These are phyloP conservation scores for Plasmodium inui DNA, from an alignment of 169 alveolate genomes.

Conservation along the genomic window DNA sequence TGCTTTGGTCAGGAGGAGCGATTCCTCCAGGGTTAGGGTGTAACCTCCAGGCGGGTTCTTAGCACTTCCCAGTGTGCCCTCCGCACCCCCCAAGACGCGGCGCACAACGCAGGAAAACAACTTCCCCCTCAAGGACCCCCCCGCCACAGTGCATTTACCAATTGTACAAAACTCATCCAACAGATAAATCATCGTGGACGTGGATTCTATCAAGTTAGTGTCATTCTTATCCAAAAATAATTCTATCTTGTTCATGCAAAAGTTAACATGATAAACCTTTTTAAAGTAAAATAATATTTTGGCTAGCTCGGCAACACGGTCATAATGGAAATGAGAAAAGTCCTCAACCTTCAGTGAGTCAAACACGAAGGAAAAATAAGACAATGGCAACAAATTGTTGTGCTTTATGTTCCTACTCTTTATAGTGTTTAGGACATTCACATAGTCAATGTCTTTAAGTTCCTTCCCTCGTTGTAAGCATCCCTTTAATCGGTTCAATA, in stretches of 20 bases:
- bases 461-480: not conserved
- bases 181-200: conserved; percentile 30
- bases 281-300: conserved; percentile 52
- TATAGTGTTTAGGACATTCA: conserved; percentile 58
- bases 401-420: conserved; percentile 55
- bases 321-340: not conserved
- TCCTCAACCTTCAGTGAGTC: conserved; percentile 24
- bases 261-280: conserved; percentile 51
- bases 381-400: conserved; percentile 21
- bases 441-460: conserved; percentile 35
- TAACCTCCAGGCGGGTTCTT: not conserved
- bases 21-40: not conserved
- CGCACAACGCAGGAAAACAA: conserved; percentile 21
- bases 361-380: conserved; percentile 56
- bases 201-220: conserved; percentile 6
- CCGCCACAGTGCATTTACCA: not conserved
- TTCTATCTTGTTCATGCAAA: conserved; percentile 62
- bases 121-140: conserved; percentile 12
- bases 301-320: conserved; percentile 50
- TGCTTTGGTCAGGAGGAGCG: conserved; percentile 28
- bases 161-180: conserved; percentile 25
- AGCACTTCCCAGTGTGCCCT: not conserved
- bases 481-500: conserved; percentile 13
- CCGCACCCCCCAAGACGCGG: not conserved
- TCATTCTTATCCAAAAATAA: conserved; percentile 11